These are phyloP conservation scores for Bipolaris bicolor DNA, from an alignment of 2,329 filamentous ascomycete genomes.

Conservation along the genomic window DNA sequence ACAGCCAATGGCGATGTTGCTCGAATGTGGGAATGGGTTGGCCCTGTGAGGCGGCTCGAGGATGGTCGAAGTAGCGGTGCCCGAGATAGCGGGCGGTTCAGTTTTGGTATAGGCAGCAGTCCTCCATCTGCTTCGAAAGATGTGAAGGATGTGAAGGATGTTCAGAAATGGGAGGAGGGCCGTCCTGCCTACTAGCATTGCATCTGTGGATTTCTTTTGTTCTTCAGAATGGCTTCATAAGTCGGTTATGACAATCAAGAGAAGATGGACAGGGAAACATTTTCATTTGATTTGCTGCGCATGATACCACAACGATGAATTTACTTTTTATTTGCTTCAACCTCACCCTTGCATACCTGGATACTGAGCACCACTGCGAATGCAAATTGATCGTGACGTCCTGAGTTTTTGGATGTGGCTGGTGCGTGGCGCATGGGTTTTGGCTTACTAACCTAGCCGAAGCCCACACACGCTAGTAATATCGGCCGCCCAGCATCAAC, in stretches of 20 bases:
- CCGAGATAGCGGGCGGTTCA: constrained; percentile 31
- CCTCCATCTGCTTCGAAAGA: constrained; percentile 38
- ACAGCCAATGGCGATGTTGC: constrained; percentile 61
- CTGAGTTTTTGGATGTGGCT: constrained; percentile 19
- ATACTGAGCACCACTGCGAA: not conserved
- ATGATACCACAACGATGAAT: constrained; percentile 39
- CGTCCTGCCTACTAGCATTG: constrained; percentile 53
- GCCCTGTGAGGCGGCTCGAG: constrained; percentile 60
- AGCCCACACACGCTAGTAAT: constrained; percentile 41
- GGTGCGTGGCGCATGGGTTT: constrained; percentile 15
- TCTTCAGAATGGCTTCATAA: constrained; percentile 2
- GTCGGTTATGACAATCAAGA: not conserved
- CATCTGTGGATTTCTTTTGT: constrained; percentile 4
- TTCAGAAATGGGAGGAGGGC: constrained; percentile 55
- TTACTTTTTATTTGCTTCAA: not conserved
- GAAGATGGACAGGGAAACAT: constrained; percentile 2
- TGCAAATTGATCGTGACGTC: not conserved
- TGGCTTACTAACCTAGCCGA: constrained; percentile 41
- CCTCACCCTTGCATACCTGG: not conserved
- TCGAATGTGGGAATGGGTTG: constrained; percentile 73
- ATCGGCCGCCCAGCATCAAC: constrained; percentile 26
- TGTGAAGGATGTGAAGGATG: constrained; percentile 42
- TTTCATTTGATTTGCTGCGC: constrained; percentile 17
- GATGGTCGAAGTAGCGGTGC: constrained; percentile 43
- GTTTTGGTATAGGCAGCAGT: constrained; percentile 40